Percentiles rank a stretch among this genome's conserved stretches.
phyloP scores from a whole-genome alignment of 495 filamentous ascomycete species.

The Xylaria cubensis region DNA sequence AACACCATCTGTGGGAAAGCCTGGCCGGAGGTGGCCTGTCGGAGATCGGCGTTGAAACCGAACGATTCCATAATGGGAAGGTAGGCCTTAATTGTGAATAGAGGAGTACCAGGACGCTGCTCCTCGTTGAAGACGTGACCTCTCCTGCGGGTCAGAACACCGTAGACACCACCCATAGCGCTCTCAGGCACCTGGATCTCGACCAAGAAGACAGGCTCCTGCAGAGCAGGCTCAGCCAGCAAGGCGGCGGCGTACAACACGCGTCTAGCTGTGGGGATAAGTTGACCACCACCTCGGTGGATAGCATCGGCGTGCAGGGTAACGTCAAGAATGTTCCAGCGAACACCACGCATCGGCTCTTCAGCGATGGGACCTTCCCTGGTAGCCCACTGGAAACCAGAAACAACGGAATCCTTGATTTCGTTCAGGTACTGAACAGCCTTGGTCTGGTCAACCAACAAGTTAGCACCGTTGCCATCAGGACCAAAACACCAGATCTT shows the following conservation, averaged over 20 bases:
- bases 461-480: conserved; percentile 95
- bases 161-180: conserved; percentile 99
- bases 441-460: conserved; percentile 99
- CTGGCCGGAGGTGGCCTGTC: conserved; percentile 90
- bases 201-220: conserved; percentile 98
- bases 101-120: conserved; percentile 97
- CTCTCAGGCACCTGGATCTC: conserved; percentile 99
- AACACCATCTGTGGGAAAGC: conserved; percentile 99
- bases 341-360: conserved; percentile 95
- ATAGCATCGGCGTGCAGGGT: conserved; percentile 99
- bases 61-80: conserved; percentile 99
- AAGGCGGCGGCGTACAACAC: conserved; percentile 92
- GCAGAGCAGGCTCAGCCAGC: conserved; percentile 86
- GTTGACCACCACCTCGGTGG: conserved; percentile 97
- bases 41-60: conserved; percentile 98
- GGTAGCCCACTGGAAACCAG: conserved; percentile 99
- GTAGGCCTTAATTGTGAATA: conserved; percentile 99
- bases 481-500: conserved; percentile 99
- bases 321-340: conserved; percentile 99
- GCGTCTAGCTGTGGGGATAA: conserved; percentile 98
- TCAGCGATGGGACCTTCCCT: conserved; percentile 97
- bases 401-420: conserved; percentile 99
- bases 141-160: conserved; percentile 96
- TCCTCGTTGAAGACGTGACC: conserved; percentile 99
- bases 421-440: conserved; percentile 99